phyloP scores from a whole-genome alignment of 495 filamentous ascomycete species.

The Penicillium macrosclerotiorum region DNA sequence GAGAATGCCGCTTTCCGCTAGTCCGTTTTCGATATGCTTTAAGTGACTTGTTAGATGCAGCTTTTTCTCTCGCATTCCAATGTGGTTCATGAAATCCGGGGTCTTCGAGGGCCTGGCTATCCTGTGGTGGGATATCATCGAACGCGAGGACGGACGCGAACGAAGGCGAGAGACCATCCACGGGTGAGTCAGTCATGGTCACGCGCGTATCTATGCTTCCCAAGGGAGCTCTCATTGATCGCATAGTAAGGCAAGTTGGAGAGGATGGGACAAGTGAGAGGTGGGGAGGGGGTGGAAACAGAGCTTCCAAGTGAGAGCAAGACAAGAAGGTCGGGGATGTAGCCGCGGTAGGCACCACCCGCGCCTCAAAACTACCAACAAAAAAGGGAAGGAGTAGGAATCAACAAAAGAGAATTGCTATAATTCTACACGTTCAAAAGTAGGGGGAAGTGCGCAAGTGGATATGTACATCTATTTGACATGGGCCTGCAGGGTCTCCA shows the following conservation, averaged over 20 bases:
- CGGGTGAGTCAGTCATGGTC: slow-evolving; percentile 9
- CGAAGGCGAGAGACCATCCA: slow-evolving; percentile 6
- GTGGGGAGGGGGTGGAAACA: neutral
- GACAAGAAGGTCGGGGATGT: neutral
- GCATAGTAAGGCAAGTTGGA: slow-evolving; percentile 10
- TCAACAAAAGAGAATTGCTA: slow-evolving; percentile 34
- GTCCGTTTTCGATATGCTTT: neutral
- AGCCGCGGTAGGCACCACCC: slow-evolving; percentile 6
- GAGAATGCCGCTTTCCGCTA: slow-evolving; percentile 8
- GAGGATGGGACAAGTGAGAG: neutral
- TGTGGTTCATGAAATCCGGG: neutral
- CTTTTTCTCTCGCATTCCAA: neutral
- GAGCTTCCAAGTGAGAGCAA: neutral
- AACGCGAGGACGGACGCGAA: slow-evolving; percentile 16
- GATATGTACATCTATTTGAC: slow-evolving; percentile 67
- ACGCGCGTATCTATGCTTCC: slow-evolving; percentile 24
- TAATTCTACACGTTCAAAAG: slow-evolving; percentile 45
- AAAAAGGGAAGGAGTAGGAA: slow-evolving; percentile 13
- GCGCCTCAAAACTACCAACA: slow-evolving; percentile 12
- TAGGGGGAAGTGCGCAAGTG: slow-evolving; percentile 29
- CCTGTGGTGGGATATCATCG: neutral
- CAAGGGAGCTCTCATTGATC: slow-evolving; percentile 19
- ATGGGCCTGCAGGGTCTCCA: slow-evolving; percentile 71
- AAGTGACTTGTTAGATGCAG: neutral
- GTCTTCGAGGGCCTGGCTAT: neutral